Base-by-base conservation (phyloP, 2,329 filamentous ascomycete species). In the Pseudocercospora fijiensis region DNA sequence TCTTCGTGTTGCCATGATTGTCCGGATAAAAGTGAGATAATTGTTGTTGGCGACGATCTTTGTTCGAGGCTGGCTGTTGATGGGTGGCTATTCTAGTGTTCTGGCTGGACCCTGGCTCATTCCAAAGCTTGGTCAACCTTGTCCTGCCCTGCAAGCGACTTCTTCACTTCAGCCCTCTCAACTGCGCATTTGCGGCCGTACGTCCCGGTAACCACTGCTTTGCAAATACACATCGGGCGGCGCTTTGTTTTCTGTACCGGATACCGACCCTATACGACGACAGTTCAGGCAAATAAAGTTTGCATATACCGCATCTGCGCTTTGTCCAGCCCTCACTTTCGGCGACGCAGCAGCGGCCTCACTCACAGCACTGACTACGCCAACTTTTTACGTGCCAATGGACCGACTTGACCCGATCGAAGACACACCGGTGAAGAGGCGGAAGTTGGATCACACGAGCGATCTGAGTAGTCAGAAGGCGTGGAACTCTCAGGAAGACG, bases 1-100 rank as follows among this genome's bases (percentile, higher is more conserved):
- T 72, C 90, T 84, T 77, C 87, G 83, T 49, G 88, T 89, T 11
- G 90, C 82, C 90, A 93, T 93, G 69, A 24, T 59, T 26, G 28
- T 5, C 9, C 13, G n/a, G 16, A 20, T 18, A 24, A 49, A 20
- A 10, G 45, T 18, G 49, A 28, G 4, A 5, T 22, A 27, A 52
- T 43, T 59, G 51, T 45, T 52, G 61, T 52, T 8, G 18, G 22
- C 22, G 11, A 26, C 24, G 24, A 8, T 20, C 47, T 51, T 51
- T 33, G 30, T 33, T 33, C 30, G 30, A 33, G 30, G 30, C 13
- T 33, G 30, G 30, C 30, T 33, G n/a, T 37, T 13, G 13, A 37
- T 37, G 20, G 47, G 13, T 24, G 47, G n/a, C 41, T 47, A n/a
- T 9, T 47, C 16, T 47, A 5, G 16, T 51, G 11, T 18, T 51